phyloP scores from a whole-genome alignment of 2,329 filamentous ascomycete genomes.

The Talaromyces sp. region DNA sequence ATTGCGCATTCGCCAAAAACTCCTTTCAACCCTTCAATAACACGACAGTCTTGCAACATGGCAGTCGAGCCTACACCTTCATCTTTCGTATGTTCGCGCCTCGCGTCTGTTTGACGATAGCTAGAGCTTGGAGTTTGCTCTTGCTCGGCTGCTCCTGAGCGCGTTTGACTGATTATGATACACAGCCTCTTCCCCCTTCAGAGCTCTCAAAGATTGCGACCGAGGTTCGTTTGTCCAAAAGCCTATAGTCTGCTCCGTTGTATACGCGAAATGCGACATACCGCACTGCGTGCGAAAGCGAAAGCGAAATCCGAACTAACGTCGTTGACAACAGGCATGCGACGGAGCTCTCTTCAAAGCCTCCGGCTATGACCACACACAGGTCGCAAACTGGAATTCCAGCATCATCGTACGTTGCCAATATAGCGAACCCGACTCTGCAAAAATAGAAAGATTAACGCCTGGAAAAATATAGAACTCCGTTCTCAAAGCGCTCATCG shows the following conservation, averaged over 20 bases:
- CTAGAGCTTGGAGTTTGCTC: background rate
- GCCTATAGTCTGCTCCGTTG: background rate
- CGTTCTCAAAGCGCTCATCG: slow-evolving; percentile 41
- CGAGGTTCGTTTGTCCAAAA: slow-evolving; percentile 58
- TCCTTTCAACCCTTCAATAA: background rate
- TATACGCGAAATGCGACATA: background rate
- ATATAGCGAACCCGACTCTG: background rate
- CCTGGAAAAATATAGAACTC: slow-evolving; percentile 31
- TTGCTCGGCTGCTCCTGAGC: background rate
- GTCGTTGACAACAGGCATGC: slow-evolving; percentile 63
- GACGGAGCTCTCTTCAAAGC: slow-evolving; percentile 69
- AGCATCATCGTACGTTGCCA: slow-evolving; percentile 73
- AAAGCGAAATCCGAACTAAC: background rate
- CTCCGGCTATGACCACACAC: slow-evolving; percentile 80
- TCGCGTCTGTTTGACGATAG: slow-evolving; percentile 4
- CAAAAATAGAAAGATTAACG: background rate
- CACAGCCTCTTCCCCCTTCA: slow-evolving; percentile 69
- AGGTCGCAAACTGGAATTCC: slow-evolving; percentile 85
- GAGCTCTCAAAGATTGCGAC: slow-evolving; percentile 81
- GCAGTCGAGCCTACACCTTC: slow-evolving; percentile 19
- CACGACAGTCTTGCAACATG: slow-evolving; percentile 10
- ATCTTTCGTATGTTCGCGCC: slow-evolving; percentile 16
- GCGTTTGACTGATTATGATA: background rate
- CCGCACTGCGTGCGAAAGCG: background rate
- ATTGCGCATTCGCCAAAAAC: background rate